Evolutionary conservation across 805 yeast species (phyloP), one percentile per base, ranked within the genome.

Genomic region (Tetrapisispora fleetii): DNA sequence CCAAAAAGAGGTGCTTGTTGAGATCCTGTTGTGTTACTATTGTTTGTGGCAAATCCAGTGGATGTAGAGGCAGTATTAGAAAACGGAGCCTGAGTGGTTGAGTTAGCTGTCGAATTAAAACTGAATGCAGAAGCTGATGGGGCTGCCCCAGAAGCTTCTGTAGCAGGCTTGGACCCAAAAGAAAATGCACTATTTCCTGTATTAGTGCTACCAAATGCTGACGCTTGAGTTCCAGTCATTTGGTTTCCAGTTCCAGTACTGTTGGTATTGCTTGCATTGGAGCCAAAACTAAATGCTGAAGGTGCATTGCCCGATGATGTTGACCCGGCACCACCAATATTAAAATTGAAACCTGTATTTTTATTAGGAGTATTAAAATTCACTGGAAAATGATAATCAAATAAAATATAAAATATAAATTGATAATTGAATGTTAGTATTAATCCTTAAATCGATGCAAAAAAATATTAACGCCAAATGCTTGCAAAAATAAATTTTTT

Each of bases 351-450:
- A 24, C 43, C 37, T 28, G 42, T 19, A 10, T 16, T n/a, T 40
- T 44, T 45, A 28, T 71, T 72, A 8, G 57, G 60, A 30, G 59
- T 58, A 49, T 54, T 56, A 40, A 58, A 53, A 48, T 54, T 58
- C 60, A 58, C 62, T 57, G 43, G 13, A 28, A 28, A 10, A 21
- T 9, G 4, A 42, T 24, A 22, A 28, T 27, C 28, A 14, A 24
- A 24, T 32, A 32, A 13, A 19, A 17, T 19, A 24, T 32, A 32
- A 13, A 19, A 17, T 19, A 17, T 17, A 36, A 36, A 17, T 36
- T 17, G 41, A 22, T 21, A 39, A 27, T 37, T 14, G 22, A 11
- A 21, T 22, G n/a, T 19, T 37, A 17, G n/a, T 19, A 37, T 18
- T 8, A 17, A 18, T 2, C 8, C 16, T 37, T 19, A 5, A 37